Percentiles rank a stretch among this genome's conserved stretches.
phyloP scores from a whole-genome alignment of 352 stramenopile species.

The Sclerospora graminicola region DNA sequence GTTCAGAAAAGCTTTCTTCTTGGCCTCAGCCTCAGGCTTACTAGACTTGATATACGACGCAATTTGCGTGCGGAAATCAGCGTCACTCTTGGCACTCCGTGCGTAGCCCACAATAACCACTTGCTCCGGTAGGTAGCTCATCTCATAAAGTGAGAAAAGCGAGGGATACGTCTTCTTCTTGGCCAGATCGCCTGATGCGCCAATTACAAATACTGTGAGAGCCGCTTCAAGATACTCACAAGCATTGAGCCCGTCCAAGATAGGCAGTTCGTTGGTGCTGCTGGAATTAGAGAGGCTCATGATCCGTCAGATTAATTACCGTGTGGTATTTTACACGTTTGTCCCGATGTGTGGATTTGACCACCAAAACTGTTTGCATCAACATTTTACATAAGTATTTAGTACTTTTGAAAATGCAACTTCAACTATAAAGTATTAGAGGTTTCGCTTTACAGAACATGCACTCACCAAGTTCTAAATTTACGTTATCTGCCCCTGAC shows the following conservation, averaged over 20 bases:
- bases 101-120: conserved; percentile 84
- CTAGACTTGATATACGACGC: conserved; percentile 51
- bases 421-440: too few species aligned
- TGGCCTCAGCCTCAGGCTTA: conserved; percentile 30
- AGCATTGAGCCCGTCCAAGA: conserved; percentile 36
- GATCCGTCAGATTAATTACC: too few species aligned
- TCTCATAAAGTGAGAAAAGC: conserved; percentile 79
- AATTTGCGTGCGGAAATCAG: conserved; percentile 79
- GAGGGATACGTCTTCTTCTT: conserved; percentile 91
- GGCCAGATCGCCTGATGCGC: conserved; percentile 79
- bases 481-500: too few species aligned
- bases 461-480: too few species aligned
- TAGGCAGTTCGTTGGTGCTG: conserved; percentile 6
- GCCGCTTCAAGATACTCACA: conserved; percentile 61
- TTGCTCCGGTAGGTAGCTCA: conserved; percentile 72
- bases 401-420: too few species aligned
- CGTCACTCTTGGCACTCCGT: conserved; percentile 64
- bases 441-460: too few species aligned
- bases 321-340: too few species aligned
- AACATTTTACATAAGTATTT: too few species aligned
- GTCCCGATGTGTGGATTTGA: too few species aligned
- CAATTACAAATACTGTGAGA: conserved; percentile 81
- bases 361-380: too few species aligned
- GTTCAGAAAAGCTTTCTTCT: conserved; percentile 61
- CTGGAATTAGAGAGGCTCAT: conserved; percentile 30